Evolutionary conservation across 208 protist species (phyloP), one percentile per base, ranked within the genome.

Genomic region (Wallacemonas collosoma): DNA sequence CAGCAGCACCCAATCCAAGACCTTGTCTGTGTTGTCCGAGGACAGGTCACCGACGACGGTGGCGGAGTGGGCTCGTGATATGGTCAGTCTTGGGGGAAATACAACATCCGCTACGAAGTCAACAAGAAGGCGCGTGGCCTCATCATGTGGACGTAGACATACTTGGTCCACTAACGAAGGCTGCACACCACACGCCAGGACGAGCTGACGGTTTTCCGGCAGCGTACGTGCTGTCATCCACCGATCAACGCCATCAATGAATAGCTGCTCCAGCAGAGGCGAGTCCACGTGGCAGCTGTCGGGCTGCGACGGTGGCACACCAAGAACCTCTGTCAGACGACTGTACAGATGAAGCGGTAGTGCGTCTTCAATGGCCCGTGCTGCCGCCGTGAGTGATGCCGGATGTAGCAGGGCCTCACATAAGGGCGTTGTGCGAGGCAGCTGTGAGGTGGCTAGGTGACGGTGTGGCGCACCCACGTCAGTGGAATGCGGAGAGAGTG

Each of bases 61-160:
- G 35, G 36, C 60, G 14, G 36, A 48, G 41, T 68, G 54, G 11
- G 11, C 39, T 2, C 47, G 3, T n/a, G 4, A 26, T 26, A 26
- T 0, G 26, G 26, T 26, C 26, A 26, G 26, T 26, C 26, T 26
- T 26, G 81, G 71, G 17, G 92, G 92, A 60, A 90, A 97, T 2
- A 97, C 75, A 9, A 97, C 87, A 71, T 97, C 92, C 14, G 94
- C 79, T 3, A 97, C 80, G 68, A 97, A 97, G 79, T 94, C 89
- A 17, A 79, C 70, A 6, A 94, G 36, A 8, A 65, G 43, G 39
- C 36, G 84, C 71, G 68, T 85, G 2, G 82, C 82, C 35, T 83
- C 64, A 45, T 86, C 68, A 3, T 57, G 74, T 38, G 44, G 56
- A 40, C 58, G 56, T 0, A 63, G 71, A 44, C 77, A 82, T n/a